phyloP scores from a whole-genome alignment of 1,139 yeast species.

The Pichia terricola region DNA sequence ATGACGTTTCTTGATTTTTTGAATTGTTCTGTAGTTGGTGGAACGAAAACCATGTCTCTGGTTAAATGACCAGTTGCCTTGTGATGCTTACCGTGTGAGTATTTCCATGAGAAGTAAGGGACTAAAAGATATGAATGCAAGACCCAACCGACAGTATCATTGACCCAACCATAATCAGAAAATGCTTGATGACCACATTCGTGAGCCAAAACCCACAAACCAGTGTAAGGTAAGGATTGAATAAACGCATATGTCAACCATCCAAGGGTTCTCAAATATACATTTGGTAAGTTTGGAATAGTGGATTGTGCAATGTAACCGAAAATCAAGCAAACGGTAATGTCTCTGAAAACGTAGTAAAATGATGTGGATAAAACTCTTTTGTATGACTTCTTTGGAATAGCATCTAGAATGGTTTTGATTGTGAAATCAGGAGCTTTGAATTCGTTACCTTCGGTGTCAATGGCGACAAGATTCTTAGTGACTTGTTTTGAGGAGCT shows the following conservation, averaged over 20 bases:
- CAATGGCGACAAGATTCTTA: slow-evolving; percentile 26
- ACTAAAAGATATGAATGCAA: slow-evolving; percentile 49
- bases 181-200: slow-evolving; percentile 63
- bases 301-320: slow-evolving; percentile 38
- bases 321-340: slow-evolving; percentile 32
- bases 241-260: slow-evolving; percentile 41
- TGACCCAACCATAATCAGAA: slow-evolving; percentile 44
- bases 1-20: slow-evolving; percentile 24
- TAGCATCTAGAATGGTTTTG: slow-evolving; percentile 49
- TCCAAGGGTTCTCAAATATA: slow-evolving; percentile 37
- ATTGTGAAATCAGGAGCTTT: slow-evolving; percentile 55
- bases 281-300: slow-evolving; percentile 42
- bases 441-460: slow-evolving; percentile 47
- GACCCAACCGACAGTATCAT: slow-evolving; percentile 52
- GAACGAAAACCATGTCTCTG: slow-evolving; percentile 55
- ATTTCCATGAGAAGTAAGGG: slow-evolving; percentile 58
- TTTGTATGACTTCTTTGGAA: slow-evolving; percentile 55
- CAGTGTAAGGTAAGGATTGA: slow-evolving; percentile 31
- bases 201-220: slow-evolving; percentile 56
- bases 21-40: slow-evolving; percentile 42
- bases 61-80: slow-evolving; percentile 54
- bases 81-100: slow-evolving; percentile 52
- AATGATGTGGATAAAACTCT: slow-evolving; percentile 41
- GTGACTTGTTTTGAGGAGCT: slow-evolving; percentile 10
- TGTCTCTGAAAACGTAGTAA: slow-evolving; percentile 51